phyloP scores from a whole-genome alignment of 352 stramenopile genomes.

The Globisporangium spinosum region DNA sequence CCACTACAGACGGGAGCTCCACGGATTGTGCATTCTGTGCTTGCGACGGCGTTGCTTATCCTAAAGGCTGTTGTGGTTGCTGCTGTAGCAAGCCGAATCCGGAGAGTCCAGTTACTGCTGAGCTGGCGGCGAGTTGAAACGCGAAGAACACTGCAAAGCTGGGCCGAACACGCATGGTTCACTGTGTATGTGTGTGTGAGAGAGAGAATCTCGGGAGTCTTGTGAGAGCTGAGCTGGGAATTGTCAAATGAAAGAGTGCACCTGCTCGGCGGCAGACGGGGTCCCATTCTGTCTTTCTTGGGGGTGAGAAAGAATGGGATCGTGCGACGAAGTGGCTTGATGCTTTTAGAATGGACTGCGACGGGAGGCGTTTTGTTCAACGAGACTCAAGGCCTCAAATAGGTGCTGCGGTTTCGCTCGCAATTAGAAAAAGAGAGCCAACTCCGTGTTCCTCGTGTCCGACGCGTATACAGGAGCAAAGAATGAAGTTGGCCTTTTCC shows the following conservation, averaged over 20 bases:
- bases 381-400: neutral
- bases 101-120: neutral
- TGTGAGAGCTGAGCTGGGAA: neutral
- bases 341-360: neutral
- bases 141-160: slow-evolving; percentile 3
- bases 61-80: neutral
- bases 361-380: neutral
- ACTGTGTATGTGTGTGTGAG: neutral
- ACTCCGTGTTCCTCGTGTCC: too few relatives aligned
- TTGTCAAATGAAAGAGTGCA: slow-evolving; percentile 3
- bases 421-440: neutral
- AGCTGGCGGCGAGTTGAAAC: neutral
- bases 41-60: neutral
- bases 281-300: neutral
- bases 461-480: too few relatives aligned
- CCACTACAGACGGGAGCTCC: neutral
- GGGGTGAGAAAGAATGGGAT: neutral
- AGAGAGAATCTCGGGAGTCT: neutral
- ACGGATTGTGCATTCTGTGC: neutral
- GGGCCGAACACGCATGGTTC: slow-evolving; percentile 6
- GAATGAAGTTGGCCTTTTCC: neutral
- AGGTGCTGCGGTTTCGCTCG: neutral
- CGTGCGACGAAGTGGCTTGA: neutral
- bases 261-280: neutral
- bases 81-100: neutral